Base-by-base conservation (phyloP, 1,139 yeast genomes). In the Lodderomyces jiufengensis region DNA sequence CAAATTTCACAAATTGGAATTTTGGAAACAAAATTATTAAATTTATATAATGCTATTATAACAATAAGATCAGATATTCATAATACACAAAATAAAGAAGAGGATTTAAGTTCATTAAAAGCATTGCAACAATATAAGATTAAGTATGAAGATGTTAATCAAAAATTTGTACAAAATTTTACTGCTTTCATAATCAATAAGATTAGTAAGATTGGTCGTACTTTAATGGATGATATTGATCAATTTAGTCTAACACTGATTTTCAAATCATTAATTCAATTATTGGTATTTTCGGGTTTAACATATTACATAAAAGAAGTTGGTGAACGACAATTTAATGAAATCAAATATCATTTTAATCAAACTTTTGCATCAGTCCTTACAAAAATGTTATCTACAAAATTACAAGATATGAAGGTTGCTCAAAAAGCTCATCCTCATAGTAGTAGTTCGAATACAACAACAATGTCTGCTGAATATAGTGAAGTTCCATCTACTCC, bases 81-180 rank as follows among this genome's bases (percentile, higher is more conserved):
- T 24, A 6, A 4, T 18, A 32, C 20, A 15, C 21, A 12, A 2
- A 57, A 55, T 14, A 58, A 57, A 12, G 58, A 61, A 15, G 60
- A 55, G 14, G 75, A 76, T 41, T 57, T 84, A 43, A 80, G 85
- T 31, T 68, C 76, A 10, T 83, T 87, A 87, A 69, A 70, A 43
- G 95, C 95, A 0, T 64, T 87, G 42, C 73, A 70, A 44, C 92
- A 85, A 50, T 81, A 84, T 51, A 73, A 79, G 38, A 63, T 67
- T 11, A 70, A 68, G 9, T 86, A 83, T 50, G 85, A 82, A 47
- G 56, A 63, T 23, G 80, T 80, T 1, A 72, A 84, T 1, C 49
- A 57, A 1, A 61, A 65, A 6, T 84, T 87, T 50, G 59, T 78
- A 29, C 49, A 54, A 8, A 71, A 75, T 42, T 73, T 82, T 45